Evolutionary conservation across 805 yeast species (phyloP).

Genomic region (Komagataella mondaviorum): DNA sequence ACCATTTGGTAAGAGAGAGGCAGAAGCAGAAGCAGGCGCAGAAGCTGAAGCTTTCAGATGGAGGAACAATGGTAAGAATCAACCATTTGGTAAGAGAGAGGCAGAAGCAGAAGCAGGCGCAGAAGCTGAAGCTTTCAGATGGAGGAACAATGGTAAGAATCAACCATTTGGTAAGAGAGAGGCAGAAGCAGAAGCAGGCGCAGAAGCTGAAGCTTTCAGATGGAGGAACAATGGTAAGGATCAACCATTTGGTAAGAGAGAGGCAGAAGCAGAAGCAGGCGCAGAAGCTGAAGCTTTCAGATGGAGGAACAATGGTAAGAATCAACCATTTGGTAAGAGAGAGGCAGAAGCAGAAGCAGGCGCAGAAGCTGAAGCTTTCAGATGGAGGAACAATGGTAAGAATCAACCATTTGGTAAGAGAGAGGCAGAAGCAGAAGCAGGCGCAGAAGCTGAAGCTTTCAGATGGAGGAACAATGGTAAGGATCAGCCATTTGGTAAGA

Average conservation of each 20-base stretch:
- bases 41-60: conserved; percentile 4
- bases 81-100: conserved; percentile 8
- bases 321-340: conserved; percentile 7
- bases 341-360: conserved; percentile 8
- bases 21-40: conserved; percentile 1
- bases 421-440: conserved; percentile 7
- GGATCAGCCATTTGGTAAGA: conserved; percentile 4
- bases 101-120: conserved; percentile 9
- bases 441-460: conserved; percentile 10
- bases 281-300: conserved; percentile 5
- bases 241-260: conserved; percentile 9
- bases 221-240: conserved; percentile 1
- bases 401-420: conserved; percentile 6
- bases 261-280: conserved; percentile 1
- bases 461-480: neutral
- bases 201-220: conserved; percentile 3
- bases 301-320: conserved; percentile 3
- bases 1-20: conserved; percentile 7
- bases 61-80: conserved; percentile 3
- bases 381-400: neutral
- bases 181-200: conserved; percentile 5
- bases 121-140: conserved; percentile 11
- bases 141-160: conserved; percentile 2
- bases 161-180: conserved; percentile 9
- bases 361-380: conserved; percentile 10